phyloP scores from a whole-genome alignment of 805 yeast species.

The Candida verbasci region DNA sequence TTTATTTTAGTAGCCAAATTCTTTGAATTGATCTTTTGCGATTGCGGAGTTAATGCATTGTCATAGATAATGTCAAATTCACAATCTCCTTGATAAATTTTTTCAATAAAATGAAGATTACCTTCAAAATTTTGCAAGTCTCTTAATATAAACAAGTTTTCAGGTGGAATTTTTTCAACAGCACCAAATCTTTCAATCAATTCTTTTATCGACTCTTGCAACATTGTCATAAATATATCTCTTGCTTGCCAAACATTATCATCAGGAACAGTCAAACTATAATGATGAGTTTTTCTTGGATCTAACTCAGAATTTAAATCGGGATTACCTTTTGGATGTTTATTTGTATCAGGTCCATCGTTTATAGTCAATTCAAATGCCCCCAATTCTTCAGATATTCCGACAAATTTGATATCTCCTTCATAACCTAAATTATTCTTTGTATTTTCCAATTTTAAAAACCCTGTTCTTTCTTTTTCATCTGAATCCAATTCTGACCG shows the following conservation, averaged over 20 bases:
- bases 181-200: slow-evolving; percentile 27
- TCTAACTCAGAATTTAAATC: slow-evolving; percentile 43
- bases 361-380: slow-evolving; percentile 57
- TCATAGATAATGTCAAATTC: slow-evolving; percentile 71
- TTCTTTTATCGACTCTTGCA: slow-evolving; percentile 63
- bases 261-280: slow-evolving; percentile 66
- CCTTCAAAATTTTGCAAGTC: slow-evolving; percentile 63
- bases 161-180: slow-evolving; percentile 36
- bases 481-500: slow-evolving; percentile 9
- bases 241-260: slow-evolving; percentile 72
- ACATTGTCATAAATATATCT: slow-evolving; percentile 65
- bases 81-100: slow-evolving; percentile 66
- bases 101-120: slow-evolving; percentile 75
- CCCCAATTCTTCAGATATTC: slow-evolving; percentile 60
- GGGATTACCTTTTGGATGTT: slow-evolving; percentile 31
- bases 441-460: slow-evolving; percentile 21
- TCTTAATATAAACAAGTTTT: slow-evolving; percentile 50
- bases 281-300: slow-evolving; percentile 58
- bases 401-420: slow-evolving; percentile 39
- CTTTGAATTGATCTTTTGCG: slow-evolving; percentile 33
- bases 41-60: slow-evolving; percentile 33
- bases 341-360: slow-evolving; percentile 48
- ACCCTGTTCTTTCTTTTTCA: slow-evolving; percentile 16
- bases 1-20: slow-evolving; percentile 34
- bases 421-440: slow-evolving; percentile 22